These are phyloP conservation scores for Coemansia sp. DNA, from an alignment of 192 early-diverging fungal genomes.

Conservation along the genomic window DNA sequence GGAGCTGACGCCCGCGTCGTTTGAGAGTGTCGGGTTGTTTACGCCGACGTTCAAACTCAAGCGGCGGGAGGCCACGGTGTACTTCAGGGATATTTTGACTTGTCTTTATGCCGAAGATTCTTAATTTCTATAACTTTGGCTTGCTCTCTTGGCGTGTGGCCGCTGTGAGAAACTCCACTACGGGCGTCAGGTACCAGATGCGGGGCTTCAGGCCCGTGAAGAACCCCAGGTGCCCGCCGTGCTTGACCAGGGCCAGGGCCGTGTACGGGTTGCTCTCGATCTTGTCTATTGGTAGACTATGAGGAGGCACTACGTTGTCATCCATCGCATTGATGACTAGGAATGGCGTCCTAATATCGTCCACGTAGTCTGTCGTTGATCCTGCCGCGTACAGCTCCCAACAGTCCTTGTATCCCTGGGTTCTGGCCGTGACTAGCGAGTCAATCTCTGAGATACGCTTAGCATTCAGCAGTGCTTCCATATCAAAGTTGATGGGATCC, in stretches of 20 bases:
- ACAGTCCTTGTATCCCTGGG: conserved; percentile 70
- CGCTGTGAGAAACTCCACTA: conserved; percentile 52
- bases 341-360: conserved; percentile 63
- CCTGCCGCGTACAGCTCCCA: conserved; percentile 68
- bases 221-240: conserved; percentile 88
- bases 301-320: conserved; percentile 68
- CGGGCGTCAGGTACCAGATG: conserved; percentile 58
- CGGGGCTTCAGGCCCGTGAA: conserved; percentile 11
- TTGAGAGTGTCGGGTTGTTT: conserved; percentile 72
- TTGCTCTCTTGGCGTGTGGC: background rate
- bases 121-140: background rate
- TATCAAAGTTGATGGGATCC: conserved; percentile 26
- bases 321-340: conserved; percentile 72
- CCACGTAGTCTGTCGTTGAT: conserved; percentile 49
- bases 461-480: conserved; percentile 48
- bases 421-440: conserved; percentile 57
- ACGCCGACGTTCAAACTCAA: conserved; percentile 76
- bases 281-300: conserved; percentile 68
- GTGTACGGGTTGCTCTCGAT: conserved; percentile 66
- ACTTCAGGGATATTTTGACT: conserved; percentile 52
- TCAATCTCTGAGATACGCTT: conserved; percentile 73
- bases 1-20: conserved; percentile 61
- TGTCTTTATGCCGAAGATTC: conserved; percentile 53
- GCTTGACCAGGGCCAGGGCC: conserved; percentile 65
- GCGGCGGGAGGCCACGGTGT: conserved; percentile 34